phyloP scores from a whole-genome alignment of 176 grass and related monocot genomes.

The Stipa capillata region DNA sequence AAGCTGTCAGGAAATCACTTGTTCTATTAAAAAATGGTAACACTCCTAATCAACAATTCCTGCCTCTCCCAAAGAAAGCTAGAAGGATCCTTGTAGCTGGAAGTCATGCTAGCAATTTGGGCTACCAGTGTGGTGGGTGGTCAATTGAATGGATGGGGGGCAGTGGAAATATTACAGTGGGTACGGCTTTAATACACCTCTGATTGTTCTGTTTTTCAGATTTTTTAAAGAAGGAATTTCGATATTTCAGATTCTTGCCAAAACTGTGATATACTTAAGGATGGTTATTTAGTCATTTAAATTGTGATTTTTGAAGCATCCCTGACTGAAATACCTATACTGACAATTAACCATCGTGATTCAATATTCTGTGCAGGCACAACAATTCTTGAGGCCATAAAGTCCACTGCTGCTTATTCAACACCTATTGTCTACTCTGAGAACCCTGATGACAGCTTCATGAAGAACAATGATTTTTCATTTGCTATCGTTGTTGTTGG shows the following conservation, averaged over 20 bases:
- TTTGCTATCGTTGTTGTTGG: constrained; percentile 80
- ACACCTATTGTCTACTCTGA: constrained; percentile 63
- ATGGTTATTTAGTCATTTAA: background rate
- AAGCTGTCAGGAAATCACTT: constrained; percentile 97
- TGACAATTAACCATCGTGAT: background rate
- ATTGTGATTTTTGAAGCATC: background rate
- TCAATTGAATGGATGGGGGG: constrained; percentile 87
- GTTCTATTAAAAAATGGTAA: constrained; percentile 94
- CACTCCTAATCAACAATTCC: constrained; percentile 41
- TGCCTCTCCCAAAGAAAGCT: constrained; percentile 92
- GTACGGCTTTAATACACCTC: constrained; percentile 24
- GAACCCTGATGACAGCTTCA: constrained; percentile 65
- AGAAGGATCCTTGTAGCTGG: constrained; percentile 80
- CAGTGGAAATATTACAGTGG: constrained; percentile 79
- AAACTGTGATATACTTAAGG: background rate
- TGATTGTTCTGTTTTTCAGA: background rate
- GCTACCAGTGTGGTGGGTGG: constrained; percentile 98
- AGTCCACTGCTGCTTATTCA: constrained; percentile 56
- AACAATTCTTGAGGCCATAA: constrained; percentile 79
- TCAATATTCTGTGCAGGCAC: constrained; percentile 49
- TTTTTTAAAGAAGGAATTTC: background rate
- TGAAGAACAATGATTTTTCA: constrained; percentile 64
- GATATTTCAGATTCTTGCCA: background rate
- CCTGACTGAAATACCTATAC: background rate
- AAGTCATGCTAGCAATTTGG: constrained; percentile 82